Evolutionary conservation across 495 filamentous ascomycete genomes (phyloP).

Genomic region (Aspergillus nidulans): DNA sequence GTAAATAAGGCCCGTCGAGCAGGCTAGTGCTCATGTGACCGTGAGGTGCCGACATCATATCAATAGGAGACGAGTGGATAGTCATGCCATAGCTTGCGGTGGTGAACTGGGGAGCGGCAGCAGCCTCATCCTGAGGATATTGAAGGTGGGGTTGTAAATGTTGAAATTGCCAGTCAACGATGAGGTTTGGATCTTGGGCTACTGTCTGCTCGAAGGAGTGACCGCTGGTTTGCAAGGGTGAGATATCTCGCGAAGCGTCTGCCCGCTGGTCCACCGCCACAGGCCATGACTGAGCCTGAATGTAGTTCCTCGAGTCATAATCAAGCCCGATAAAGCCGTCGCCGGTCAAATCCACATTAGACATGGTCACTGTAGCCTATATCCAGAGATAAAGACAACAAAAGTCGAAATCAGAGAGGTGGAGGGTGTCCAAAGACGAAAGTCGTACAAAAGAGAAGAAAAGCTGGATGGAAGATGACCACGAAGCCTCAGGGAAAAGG

Average conservation of each 20-base stretch:
- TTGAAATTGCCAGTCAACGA: constrained; percentile 51
- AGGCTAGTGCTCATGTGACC: constrained; percentile 58
- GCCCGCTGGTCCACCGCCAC: constrained; percentile 38
- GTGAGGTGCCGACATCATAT: constrained; percentile 66
- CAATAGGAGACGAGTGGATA: constrained; percentile 59
- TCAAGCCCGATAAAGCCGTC: constrained; percentile 47
- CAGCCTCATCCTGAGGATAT: constrained; percentile 40
- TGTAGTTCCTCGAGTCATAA: constrained; percentile 46
- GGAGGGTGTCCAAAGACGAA: constrained; percentile 9
- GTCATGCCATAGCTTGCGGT: constrained; percentile 45
- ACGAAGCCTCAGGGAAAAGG: constrained; percentile 24
- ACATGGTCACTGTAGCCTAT: constrained; percentile 29
- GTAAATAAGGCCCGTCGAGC: constrained; percentile 63
- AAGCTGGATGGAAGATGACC: constrained; percentile 8
- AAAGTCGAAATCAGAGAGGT: constrained; percentile 4
- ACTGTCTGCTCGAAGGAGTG: constrained; percentile 43
- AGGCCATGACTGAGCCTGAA: constrained; percentile 41
- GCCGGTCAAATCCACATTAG: constrained; percentile 40
- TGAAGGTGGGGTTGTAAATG: constrained; percentile 48
- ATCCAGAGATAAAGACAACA: constrained; percentile 6
- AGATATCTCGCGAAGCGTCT: constrained; percentile 38
- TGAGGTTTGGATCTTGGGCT: constrained; percentile 41
- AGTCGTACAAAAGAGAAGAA: constrained; percentile 20
- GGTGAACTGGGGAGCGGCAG: constrained; percentile 49
- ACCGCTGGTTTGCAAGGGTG: constrained; percentile 46